A percentile compares a stretch with the other conserved stretches of the same genome.
phyloP scores from a whole-genome alignment of 1,139 yeast genomes.

The Hansenula lynferdii region DNA sequence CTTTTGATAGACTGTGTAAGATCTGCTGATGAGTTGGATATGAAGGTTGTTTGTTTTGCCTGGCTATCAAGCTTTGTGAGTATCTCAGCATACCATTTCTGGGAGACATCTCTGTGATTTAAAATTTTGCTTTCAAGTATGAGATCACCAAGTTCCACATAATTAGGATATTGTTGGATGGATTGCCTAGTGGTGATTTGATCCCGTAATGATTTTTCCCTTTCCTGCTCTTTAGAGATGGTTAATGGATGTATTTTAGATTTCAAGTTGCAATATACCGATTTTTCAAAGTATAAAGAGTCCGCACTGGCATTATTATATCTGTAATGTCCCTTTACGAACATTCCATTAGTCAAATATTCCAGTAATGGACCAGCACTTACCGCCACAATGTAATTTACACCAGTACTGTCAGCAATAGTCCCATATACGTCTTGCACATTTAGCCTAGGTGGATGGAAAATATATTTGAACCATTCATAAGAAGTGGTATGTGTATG shows the following conservation, averaged over 20 bases:
- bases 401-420: too few relatives aligned
- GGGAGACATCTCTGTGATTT: background rate
- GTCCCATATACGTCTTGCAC: slow-evolving; percentile 55
- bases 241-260: too few relatives aligned
- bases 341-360: slow-evolving; percentile 45
- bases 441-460: slow-evolving; percentile 47
- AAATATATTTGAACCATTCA: slow-evolving; percentile 50
- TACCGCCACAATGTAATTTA: slow-evolving; percentile 41
- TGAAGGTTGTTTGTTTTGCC: background rate
- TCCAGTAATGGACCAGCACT: slow-evolving; percentile 48
- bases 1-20: background rate
- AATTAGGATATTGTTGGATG: background rate
- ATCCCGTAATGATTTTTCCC: too few relatives aligned
- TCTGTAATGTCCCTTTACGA: slow-evolving; percentile 20
- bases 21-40: background rate
- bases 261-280: too few relatives aligned
- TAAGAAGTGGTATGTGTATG: slow-evolving; percentile 41
- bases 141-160: background rate
- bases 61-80: background rate
- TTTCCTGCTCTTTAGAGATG: too few relatives aligned
- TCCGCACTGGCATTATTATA: too few relatives aligned
- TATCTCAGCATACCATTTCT: background rate
- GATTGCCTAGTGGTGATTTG: background rate
- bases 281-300: slow-evolving; percentile 25
- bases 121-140: background rate